phyloP scores from a whole-genome alignment of 23 red algal species.

The Gracilaria vermiculophylla region DNA sequence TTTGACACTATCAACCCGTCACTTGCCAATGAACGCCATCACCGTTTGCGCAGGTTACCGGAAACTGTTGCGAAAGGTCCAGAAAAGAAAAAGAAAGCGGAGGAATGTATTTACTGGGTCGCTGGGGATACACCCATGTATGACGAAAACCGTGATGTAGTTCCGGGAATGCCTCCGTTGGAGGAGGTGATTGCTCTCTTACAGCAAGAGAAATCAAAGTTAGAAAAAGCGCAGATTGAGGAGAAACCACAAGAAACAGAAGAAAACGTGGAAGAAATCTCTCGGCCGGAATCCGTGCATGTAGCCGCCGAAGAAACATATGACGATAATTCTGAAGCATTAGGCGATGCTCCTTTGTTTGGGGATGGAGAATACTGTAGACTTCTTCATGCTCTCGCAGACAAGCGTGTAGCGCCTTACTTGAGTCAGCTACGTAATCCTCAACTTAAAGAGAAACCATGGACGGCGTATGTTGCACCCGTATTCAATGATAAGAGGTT shows the following conservation, averaged over 20 bases:
- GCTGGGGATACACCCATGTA: not conserved
- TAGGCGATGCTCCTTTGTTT: slow-evolving; percentile 2
- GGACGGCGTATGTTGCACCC: slow-evolving; percentile 10
- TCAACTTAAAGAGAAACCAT: slow-evolving; percentile 11
- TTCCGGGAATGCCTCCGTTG: slow-evolving; percentile 15
- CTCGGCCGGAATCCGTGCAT: not conserved
- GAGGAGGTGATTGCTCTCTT: slow-evolving; percentile 7
- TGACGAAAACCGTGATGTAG: not conserved
- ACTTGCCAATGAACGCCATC: slow-evolving; percentile 18
- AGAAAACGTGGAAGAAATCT: not conserved
- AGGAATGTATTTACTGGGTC: slow-evolving; percentile 4
- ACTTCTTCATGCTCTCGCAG: slow-evolving; percentile 34
- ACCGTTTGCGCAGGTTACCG: slow-evolving; percentile 10
- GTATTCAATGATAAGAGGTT: slow-evolving; percentile 38
- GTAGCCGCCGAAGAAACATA: slow-evolving; percentile 1
- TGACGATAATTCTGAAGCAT: slow-evolving; percentile 17
- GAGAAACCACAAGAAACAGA: not conserved
- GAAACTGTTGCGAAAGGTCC: slow-evolving; percentile 22
- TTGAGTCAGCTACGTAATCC: not conserved
- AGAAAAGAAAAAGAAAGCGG: not conserved
- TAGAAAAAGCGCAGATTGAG: not conserved
- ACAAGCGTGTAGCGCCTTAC: not conserved
- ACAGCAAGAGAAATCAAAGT: not conserved
- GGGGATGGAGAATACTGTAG: slow-evolving; percentile 36
- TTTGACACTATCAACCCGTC: slow-evolving; percentile 27